Conservation (phyloP, 345 rosid genomes). For the Moricandia arvensis region DNA sequence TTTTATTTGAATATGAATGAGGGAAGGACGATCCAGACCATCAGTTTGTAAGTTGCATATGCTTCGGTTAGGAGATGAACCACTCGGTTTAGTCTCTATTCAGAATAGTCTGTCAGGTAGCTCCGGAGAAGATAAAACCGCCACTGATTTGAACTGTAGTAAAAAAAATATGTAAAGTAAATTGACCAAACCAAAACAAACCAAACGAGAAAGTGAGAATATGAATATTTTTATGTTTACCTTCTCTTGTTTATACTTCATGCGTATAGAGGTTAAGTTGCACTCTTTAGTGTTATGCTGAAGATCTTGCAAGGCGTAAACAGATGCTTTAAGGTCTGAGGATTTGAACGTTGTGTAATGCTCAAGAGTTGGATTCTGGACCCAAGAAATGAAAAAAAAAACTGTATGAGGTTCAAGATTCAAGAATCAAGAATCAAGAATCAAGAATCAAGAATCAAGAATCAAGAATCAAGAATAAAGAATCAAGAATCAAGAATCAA, state of each 20-base stretch:
- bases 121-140: slow-evolving; percentile 55
- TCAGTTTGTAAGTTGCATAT: slow-evolving; percentile 4
- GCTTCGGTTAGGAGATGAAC: slow-evolving; percentile 37
- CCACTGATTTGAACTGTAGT: slow-evolving; percentile 67
- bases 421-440: too few species aligned
- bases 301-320: slow-evolving; percentile 60
- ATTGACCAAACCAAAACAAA: not conserved
- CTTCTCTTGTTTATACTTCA: slow-evolving; percentile 71
- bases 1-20: slow-evolving; percentile 8
- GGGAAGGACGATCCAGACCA: not conserved
- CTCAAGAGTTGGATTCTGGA: slow-evolving; percentile 75
- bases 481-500: too few species aligned
- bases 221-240: slow-evolving; percentile 37
- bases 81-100: slow-evolving; percentile 24
- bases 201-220: not conserved
- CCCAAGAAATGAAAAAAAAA: not conserved
- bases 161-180: not conserved
- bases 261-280: slow-evolving; percentile 62
- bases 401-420: not conserved
- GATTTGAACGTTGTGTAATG: slow-evolving; percentile 69
- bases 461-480: too few species aligned
- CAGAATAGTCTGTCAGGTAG: slow-evolving; percentile 60
- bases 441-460: too few species aligned
- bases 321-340: slow-evolving; percentile 56
- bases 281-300: slow-evolving; percentile 65